Evolutionary conservation across 2,329 filamentous ascomycete species (phyloP), one percentile per base, ranked within the genome.

Genomic region (Neofusicoccum laricinum): DNA sequence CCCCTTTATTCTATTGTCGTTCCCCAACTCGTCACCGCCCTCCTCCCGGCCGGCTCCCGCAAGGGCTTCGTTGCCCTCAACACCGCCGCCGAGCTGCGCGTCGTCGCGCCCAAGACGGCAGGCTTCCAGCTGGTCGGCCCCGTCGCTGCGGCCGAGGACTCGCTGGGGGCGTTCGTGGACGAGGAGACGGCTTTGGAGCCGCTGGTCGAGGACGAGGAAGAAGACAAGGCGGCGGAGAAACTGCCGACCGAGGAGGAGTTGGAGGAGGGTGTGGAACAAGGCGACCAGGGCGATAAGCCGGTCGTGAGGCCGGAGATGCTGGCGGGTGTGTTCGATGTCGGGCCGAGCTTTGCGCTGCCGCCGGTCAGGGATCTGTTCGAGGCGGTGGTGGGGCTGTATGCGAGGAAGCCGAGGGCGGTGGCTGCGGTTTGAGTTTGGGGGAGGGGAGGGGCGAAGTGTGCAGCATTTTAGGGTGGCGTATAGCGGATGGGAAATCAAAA

Each of bases 41-140:
- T 97, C 1, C 79, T 92, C 2, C 84, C 91, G 2, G 83, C 86
- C 19, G 80, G 82, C 19, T 8, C 19, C 36, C 85, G 87, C 1
- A 87, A 86, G 50, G 92, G 92, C 4, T 97, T 92, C 74, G 80
- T 95, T 43, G 79, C 89, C 10, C 77, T 97, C 5, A 92, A 96
- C 73, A 84, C 89, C n/a, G 82, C 86, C 0, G 91, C 92, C 14
- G 89, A 91, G 70, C 81, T 96, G 43, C 88, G 87, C 32, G 71
- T 76, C 5, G 69, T 83, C 11, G 74, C 67, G 8, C 74, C 76
- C 11, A 73, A 70, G 38, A 68, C 69, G 21, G 67, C 63, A 19
- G 65, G 59, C 8, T 51, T 72, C 17, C 70, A 75, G 57, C 68
- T 77, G 17, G 69, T 70, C 21, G 71, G 70, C 1, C 71, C 72